Conservation (phyloP, 441 rosid species). For the Corymbia calophylla region DNA sequence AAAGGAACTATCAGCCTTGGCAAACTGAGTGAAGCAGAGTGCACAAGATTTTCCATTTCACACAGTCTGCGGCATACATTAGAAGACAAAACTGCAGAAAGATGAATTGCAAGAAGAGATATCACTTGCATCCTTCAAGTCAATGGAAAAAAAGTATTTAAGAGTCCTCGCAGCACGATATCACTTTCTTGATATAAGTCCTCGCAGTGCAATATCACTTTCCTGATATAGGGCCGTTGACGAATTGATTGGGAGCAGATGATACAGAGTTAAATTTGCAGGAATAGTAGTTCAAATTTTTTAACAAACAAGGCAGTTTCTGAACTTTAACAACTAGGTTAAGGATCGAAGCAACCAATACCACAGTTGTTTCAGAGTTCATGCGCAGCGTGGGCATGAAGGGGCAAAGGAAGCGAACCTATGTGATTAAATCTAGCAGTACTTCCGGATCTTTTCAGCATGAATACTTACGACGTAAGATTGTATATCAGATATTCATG, state of each 20-base stretch:
- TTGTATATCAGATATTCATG: too few relatives aligned
- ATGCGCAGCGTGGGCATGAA: background rate
- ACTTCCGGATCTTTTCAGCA: too few relatives aligned
- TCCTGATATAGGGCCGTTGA: background rate
- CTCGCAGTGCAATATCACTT: background rate
- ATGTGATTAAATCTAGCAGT: too few relatives aligned
- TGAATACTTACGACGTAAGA: too few relatives aligned
- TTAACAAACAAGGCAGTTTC: background rate
- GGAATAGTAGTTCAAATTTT: background rate
- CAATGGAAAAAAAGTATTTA: background rate
- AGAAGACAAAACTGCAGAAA: too few relatives aligned
- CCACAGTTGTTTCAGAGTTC: background rate
- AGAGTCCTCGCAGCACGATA: background rate
- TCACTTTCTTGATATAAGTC: background rate
- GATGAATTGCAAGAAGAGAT: too few relatives aligned
- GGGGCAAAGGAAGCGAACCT: background rate
- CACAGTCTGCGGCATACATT: too few relatives aligned
- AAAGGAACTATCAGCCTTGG: background rate
- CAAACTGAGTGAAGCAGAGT: background rate
- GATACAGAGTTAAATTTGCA: background rate
- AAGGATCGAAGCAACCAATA: background rate
- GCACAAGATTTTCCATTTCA: background rate
- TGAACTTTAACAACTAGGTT: background rate
- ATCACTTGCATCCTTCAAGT: background rate
- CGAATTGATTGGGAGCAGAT: background rate